Conservation (phyloP, 768 basidiomycete genomes). For the Leccinum subtestaceum region DNA sequence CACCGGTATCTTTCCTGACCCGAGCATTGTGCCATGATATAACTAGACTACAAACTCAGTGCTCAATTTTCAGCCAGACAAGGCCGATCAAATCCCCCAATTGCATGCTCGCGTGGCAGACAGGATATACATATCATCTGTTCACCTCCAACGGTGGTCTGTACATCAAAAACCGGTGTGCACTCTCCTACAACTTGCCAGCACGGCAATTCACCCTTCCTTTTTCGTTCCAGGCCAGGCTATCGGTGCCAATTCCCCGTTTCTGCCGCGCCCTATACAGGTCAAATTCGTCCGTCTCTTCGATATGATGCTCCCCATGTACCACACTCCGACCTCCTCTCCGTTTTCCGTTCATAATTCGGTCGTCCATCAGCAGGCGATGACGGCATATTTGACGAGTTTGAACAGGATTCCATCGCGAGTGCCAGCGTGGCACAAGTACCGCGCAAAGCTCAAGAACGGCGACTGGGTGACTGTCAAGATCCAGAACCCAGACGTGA, state of each 20-base stretch:
- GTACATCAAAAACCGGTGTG: no score
- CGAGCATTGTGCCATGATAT: no score
- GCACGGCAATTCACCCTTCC: no score
- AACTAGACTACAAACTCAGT: no score
- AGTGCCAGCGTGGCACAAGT: conserved; percentile 94
- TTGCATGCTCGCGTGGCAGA: no score
- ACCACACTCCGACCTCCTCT: conserved; percentile 62
- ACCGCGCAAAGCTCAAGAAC: conserved; percentile 59
- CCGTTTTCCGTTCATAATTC: no score
- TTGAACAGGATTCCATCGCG: conserved; percentile 74
- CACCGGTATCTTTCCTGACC: no score
- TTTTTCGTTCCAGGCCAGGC: no score
- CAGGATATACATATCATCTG: no score
- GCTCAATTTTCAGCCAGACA: no score
- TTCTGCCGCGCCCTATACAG: conserved; percentile 82
- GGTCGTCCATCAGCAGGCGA: conserved; percentile 41
- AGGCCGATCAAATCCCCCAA: no score
- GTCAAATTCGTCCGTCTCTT: conserved; percentile 80
- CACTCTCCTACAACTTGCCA: not conserved
- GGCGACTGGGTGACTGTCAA: conserved; percentile 86
- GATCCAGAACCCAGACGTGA: conserved; percentile 86
- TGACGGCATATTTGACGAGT: conserved; percentile 68
- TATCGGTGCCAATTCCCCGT: conserved; percentile 43
- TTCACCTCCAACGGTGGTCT: no score
- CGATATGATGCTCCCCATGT: conserved; percentile 88